These are phyloP conservation scores for Brasilioporus rufonigricans DNA, from an alignment of 768 basidiomycete species.

Conservation along the genomic window DNA sequence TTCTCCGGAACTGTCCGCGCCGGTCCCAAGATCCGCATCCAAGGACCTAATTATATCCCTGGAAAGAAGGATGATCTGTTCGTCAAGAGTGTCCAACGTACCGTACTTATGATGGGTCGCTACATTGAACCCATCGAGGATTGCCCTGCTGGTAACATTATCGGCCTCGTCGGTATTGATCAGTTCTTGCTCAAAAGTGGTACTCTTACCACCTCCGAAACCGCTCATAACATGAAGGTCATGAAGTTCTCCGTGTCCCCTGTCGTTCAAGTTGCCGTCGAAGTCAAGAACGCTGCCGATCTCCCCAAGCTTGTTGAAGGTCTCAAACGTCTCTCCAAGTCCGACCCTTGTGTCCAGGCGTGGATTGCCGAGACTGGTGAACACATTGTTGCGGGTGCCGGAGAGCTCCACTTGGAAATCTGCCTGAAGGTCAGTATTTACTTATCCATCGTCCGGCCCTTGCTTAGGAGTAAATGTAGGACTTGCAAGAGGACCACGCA, in stretches of 20 bases:
- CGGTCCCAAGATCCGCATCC: slow-evolving; percentile 98
- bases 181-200: slow-evolving; percentile 99
- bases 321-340: slow-evolving; percentile 99
- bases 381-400: slow-evolving; percentile 99
- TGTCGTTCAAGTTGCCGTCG: slow-evolving; percentile 98
- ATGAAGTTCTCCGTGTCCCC: slow-evolving; percentile 99
- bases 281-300: slow-evolving; percentile 99
- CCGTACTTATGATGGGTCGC: slow-evolving; percentile 99
- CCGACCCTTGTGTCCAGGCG: slow-evolving; percentile 98
- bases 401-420: slow-evolving; percentile 98
- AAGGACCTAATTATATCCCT: slow-evolving; percentile 97
- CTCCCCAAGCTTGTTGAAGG: slow-evolving; percentile 99
- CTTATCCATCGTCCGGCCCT: not conserved
- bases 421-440: slow-evolving; percentile 78
- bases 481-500: slow-evolving; percentile 99
- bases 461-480: slow-evolving; percentile 43
- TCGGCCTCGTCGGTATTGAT: slow-evolving; percentile 99
- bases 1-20: slow-evolving; percentile 97
- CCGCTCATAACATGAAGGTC: slow-evolving; percentile 99
- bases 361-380: slow-evolving; percentile 92
- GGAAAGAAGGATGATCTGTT: slow-evolving; percentile 99
- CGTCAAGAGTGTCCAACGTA: slow-evolving; percentile 97
- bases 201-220: slow-evolving; percentile 96
- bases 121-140: slow-evolving; percentile 98
- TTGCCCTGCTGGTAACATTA: slow-evolving; percentile 97